A percentile compares a stretch with the other conserved stretches of the same genome.
Conservation (phyloP, 2,329 filamentous ascomycete genomes). For the Sporothrix sp. region DNA sequence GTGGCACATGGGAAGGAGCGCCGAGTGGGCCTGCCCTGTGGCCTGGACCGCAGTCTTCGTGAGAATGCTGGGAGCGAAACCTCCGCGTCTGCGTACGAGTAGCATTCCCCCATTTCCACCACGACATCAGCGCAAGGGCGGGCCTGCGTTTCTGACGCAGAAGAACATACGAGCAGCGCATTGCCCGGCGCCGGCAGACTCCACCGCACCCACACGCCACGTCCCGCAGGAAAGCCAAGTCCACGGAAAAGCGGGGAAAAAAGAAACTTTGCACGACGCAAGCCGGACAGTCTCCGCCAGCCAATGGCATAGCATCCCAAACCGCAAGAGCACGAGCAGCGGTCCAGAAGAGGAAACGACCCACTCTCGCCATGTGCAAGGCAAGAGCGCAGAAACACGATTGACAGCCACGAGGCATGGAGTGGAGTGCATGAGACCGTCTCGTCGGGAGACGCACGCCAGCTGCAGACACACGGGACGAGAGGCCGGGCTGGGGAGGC, state of each 20-base stretch:
- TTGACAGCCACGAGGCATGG: background rate
- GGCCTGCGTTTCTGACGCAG: too few species aligned
- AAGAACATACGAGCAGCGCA: too few species aligned
- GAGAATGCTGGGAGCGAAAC: background rate
- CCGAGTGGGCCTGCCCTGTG: background rate
- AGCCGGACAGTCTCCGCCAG: background rate
- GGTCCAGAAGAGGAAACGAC: too few species aligned
- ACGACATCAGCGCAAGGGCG: too few species aligned
- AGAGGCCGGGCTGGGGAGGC: background rate
- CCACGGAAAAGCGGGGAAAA: background rate
- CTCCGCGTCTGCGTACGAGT: background rate
- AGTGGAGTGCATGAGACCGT: background rate
- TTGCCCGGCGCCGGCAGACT: too few species aligned
- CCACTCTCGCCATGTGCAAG: constrained; percentile 1
- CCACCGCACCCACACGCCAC: background rate
- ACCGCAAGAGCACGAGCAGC: background rate
- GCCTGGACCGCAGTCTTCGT: background rate
- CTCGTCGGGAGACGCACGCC: constrained; percentile 5
- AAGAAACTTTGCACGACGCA: background rate
- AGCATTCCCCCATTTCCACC: background rate
- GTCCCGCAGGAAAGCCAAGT: background rate
- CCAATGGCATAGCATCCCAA: background rate
- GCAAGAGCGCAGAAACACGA: background rate
- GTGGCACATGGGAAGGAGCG: background rate
- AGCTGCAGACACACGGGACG: background rate